Evolutionary conservation across 345 rosid genomes (phyloP), one percentile per base, ranked within the genome.

Genomic region (Theobroma cacao): DNA sequence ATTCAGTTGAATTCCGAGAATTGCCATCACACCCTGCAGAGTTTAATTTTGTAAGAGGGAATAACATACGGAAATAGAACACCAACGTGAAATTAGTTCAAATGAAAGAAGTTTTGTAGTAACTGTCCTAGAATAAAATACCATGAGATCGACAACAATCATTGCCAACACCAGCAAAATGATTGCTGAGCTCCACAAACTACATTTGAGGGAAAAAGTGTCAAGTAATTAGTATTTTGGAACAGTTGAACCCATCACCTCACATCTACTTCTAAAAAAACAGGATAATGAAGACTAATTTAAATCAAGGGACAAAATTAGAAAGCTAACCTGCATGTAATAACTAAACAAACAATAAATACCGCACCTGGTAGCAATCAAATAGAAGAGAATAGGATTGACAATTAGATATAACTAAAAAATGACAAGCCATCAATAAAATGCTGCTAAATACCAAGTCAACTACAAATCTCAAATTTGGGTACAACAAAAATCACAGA

Each of bases 1-100:
- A 66, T 96, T 96, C 79, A 96, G 89, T 88, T 96, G 99, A 83
- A 96, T 96, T 60, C 84, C 71, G 75, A 94, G 85, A 81, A 92
- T 84, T 58, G 98, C 95, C 98, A 96, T 96, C 73, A 94, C 93
- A 20, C 99, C 99, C 99, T 96, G 91, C n/a, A 68, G 80, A 81
- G 70, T 81, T 66, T 71, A 69, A 90, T 59, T 74, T 63, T 67
- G 72, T 77, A 78, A 82, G 75, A 22, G 45, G 36, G 33, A 33
- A 50, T 53, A 59, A 20, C 24, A 55, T 26, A 31, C 33, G 62
- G 31, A 55, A 20, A 31, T 69, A 28, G 78, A 26, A 50, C 48
- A 36, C 18, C 45, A 24, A 78, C 47, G 75, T 47, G 55, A 28
- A 38, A 40, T 17, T 20, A 14, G 18, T 55, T 43, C 28, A 77